phyloP scores from a whole-genome alignment of 495 filamentous ascomycete genomes.

The Darksidea phi region DNA sequence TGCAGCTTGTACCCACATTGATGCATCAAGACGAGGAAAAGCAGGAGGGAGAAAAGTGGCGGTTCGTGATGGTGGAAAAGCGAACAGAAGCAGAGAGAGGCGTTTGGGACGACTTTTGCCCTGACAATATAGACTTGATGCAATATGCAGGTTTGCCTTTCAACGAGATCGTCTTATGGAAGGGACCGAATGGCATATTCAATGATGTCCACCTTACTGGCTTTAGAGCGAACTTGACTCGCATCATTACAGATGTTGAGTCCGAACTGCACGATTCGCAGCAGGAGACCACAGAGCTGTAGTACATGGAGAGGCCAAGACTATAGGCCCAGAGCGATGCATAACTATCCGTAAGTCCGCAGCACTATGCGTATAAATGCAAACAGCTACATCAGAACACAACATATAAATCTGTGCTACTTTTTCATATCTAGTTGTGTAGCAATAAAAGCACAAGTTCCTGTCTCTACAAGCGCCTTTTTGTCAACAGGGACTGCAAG shows the following conservation, averaged over 20 bases:
- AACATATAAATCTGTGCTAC: no score
- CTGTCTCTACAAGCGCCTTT: no score
- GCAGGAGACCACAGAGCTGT: conserved; percentile 13
- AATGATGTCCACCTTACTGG: conserved; percentile 36
- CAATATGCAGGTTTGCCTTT: conserved; percentile 39
- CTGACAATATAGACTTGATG: conserved; percentile 31
- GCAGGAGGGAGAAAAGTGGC: conserved; percentile 38
- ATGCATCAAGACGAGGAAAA: conserved; percentile 36
- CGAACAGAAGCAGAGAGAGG: conserved; percentile 17
- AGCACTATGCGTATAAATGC: no score
- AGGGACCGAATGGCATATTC: conserved; percentile 14
- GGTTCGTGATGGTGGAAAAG: conserved; percentile 16
- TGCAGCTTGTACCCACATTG: conserved; percentile 38
- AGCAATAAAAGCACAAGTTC: no score
- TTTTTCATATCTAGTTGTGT: no score
- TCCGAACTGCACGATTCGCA: no score
- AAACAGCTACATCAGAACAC: no score
- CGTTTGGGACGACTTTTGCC: conserved; percentile 41
- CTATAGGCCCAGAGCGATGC: no score
- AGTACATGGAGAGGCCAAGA: no score
- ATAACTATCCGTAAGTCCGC: no score
- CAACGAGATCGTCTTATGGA: conserved; percentile 42
- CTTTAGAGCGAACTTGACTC: conserved; percentile 27
- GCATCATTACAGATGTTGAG: background rate
- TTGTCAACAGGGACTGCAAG: no score